Base-by-base conservation (phyloP, 176 grass and related monocot genomes). In the Cenchrus fungigraminus region DNA sequence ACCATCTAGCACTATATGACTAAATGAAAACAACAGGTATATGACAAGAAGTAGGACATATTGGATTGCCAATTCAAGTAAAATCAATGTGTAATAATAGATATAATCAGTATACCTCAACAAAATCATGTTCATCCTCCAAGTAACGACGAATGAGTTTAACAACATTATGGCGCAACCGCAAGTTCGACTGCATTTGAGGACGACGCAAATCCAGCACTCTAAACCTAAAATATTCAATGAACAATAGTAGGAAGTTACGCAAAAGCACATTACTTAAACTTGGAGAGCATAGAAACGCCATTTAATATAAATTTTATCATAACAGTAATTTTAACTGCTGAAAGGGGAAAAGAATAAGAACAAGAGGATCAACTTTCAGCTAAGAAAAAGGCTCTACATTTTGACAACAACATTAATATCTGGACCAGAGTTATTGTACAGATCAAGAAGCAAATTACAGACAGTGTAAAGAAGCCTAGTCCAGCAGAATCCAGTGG, bases 131-230 rank as follows among this genome's bases (percentile, higher is more conserved):
- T 82, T 76, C 77, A 87, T 99, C 97, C 85, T 99, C 97, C 81
- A 99, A 84, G 79, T 91, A 99, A 28, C 97, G 94, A 47, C 93
- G 91, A 57, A 96, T 85, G 28, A 92, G 71, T 80, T 96, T 99
- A 81, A 96, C 79, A 84, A 99, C 93, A 74, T 84, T 99, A 92
- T 99, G 97, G n/a, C 97, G 87, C 42, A 99, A 78, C 64, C 93
- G 91, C 79, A 99, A 49, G 71, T 99, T 99, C 76, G 91, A 96
- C 67, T 99, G 97, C 97, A 99, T 99, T 79, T 99, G 97, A 65
- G 84, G 89, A 58, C 93, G 91, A 52, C 93, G 90, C 74, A 99
- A 84, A 29, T 99, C 97, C 77, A 99, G 82, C 14, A 99, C 92
- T 73, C 97, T 90, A 90, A 87, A 99, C 90, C 97, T 99, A 82